Base-by-base conservation (phyloP, 345 rosid species). In the Pistacia vera region DNA sequence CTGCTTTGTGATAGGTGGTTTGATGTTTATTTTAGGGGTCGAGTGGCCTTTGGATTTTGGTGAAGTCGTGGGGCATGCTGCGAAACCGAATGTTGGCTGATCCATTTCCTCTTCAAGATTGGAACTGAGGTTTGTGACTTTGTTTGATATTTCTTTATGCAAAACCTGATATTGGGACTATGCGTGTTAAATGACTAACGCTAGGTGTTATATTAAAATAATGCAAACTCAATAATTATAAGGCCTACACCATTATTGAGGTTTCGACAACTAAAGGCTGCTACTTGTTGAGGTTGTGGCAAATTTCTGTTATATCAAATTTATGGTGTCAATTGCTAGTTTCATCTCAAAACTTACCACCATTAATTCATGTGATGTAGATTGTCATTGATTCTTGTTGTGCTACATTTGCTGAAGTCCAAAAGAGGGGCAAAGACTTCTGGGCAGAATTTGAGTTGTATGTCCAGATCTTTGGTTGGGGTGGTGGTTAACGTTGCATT, bases 371-470 rank as follows among this genome's bases (percentile, higher is more conserved):
- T 35, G 18, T 70, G 56, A 72, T 76, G 83, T 91, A 95, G 98
- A 91, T 93, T 81, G 95, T 92, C 71, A 92, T 93, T 57, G 97
- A 93, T 81, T 84, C 98, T 69, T 91, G 95, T 71, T 93, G 98
- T 80, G 98, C 97, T 1, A 96, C 97, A 22, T 86, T 96, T 75
- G 98, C 98, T 41, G 99, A 96, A 83, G 92, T 93, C 71, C 93
- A 93, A 74, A 92, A 89, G 79, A 91, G 98, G 84, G 97, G 97
- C 3, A 87, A 96, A 61, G 94, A 94, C 78, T 93, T 96, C 60
- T 96, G 97, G 99, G 88, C 92, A 0, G 98, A 93, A 82, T 96
- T 96, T 75, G 97, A 93, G 91, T 67, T 93, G 82, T 96, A 92
- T 83, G 90, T 89, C 41, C 98, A 28, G 98, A 93, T 90, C 88